Conservation (phyloP, 768 basidiomycete species). For the Rhizopogon vesiculosus region DNA sequence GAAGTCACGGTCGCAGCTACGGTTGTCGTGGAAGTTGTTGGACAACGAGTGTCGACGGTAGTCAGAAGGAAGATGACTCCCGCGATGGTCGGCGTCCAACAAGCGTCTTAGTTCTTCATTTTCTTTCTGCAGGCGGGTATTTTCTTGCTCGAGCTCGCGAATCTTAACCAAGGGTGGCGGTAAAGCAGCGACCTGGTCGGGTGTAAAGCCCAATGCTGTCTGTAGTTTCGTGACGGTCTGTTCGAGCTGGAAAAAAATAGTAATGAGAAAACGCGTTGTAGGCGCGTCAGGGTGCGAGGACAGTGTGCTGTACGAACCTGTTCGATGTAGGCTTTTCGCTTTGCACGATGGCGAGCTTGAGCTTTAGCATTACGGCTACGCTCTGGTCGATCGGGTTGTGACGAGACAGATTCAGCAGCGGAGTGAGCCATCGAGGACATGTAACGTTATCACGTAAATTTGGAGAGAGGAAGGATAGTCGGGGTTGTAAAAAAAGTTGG, state of each 20-base stretch:
- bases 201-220: constrained; percentile 63
- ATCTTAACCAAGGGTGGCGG: constrained; percentile 73
- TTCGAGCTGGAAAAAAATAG: constrained; percentile 53
- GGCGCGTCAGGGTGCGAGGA: constrained; percentile 1
- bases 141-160: constrained; percentile 81
- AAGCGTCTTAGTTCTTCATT: constrained; percentile 71
- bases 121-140: constrained; percentile 62
- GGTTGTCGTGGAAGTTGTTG: constrained; percentile 43
- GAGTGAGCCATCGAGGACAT: constrained; percentile 56
- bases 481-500: constrained; percentile 41
- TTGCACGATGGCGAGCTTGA: constrained; percentile 86
- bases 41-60: constrained; percentile 43
- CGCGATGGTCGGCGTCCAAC: constrained; percentile 41
- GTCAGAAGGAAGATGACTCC: constrained; percentile 34
- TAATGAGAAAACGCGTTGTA: constrained; percentile 5
- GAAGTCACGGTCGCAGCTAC: constrained; percentile 51
- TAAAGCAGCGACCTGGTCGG: constrained; percentile 70
- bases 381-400: constrained; percentile 62
- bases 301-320: constrained; percentile 45
- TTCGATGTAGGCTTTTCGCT: constrained; percentile 90
- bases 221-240: constrained; percentile 84
- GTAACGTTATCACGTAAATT: constrained; percentile 41
- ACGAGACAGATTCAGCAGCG: constrained; percentile 37
- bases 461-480: constrained; percentile 36
- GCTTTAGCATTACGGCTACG: constrained; percentile 86